Base-by-base conservation (phyloP, 2,329 filamentous ascomycete genomes). In the Gliomastix tumulicola region DNA sequence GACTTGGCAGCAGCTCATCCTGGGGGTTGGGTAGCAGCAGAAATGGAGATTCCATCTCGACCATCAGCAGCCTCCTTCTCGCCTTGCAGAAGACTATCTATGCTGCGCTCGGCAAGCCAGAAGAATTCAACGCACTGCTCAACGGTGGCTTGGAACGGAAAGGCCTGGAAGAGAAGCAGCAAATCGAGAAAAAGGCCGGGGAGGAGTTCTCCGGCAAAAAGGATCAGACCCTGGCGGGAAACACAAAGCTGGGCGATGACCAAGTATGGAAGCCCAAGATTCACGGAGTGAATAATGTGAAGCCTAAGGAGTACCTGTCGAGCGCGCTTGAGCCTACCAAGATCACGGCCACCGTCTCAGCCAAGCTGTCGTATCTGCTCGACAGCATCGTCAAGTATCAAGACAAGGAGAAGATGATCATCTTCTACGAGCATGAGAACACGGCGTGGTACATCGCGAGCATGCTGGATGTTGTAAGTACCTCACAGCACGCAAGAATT, bases 401-500 rank as follows among this genome's bases (percentile, higher is more conserved):
- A 36, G 58, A 69, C 2, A 61, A 72, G 0, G 88, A 95, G 50
- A 94, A 96, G 57, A 92, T 94, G 4, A 77, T 96, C 36, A 74
- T 96, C 9, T 97, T 97, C 56, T 96, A 95, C 55, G 88, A 94
- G 42, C 83, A 84, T 21, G 84, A 92, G 41, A 90, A 94, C 47
- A 73, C 84, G 3, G 89, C 88, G 2, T 94, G 77, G 57, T 95
- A 94, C 60, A 74, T 96, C 27, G 84, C 87, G 0, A 81, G 88
- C 51, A 79, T 83, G 21, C 70, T 97, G 0, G 89, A 96, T 46
- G 70, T 90, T 21, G 69, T 73, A 47, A 50, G 69, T 59, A 17
- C 6, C n/a, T 25, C 13, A 20, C 10, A 23, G 3, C 25, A 11
- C 18, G 7, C 17, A 15, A 16, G 9, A 17, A 32, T 22, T 22